phyloP scores from a whole-genome alignment of 208 protist genomes.

The Acanthamoeba healyi region DNA sequence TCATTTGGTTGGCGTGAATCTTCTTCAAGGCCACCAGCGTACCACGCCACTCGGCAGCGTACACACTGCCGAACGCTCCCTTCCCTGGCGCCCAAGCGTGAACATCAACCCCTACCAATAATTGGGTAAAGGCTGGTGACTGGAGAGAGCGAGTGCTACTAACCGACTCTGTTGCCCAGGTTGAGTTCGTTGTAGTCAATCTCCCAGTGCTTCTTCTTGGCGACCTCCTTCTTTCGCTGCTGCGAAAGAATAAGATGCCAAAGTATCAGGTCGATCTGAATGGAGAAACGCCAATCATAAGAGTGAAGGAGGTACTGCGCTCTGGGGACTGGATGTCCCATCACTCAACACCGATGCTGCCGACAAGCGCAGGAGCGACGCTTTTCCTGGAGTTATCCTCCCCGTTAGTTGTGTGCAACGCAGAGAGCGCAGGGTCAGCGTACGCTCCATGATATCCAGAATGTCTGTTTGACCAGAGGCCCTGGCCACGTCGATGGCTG shows the following conservation, averaged over 20 bases:
- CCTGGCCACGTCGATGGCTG: neutral
- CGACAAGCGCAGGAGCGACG: neutral
- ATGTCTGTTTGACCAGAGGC: neutral
- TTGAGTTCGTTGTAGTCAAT: constrained; percentile 39
- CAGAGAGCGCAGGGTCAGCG: neutral
- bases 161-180: neutral
- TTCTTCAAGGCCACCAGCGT: constrained; percentile 20
- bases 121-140: too few relatives aligned
- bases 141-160: too few relatives aligned
- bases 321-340: too few relatives aligned
- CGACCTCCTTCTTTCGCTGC: neutral
- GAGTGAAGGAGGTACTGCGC: too few relatives aligned
- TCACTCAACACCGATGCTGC: too few relatives aligned
- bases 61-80: neutral
- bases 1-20: neutral
- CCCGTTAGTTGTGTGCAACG: neutral
- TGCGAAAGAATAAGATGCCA: too few relatives aligned
- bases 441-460: neutral
- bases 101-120: too few relatives aligned
- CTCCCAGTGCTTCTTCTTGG: constrained; percentile 50
- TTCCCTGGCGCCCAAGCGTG: too few relatives aligned
- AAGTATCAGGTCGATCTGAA: too few relatives aligned
- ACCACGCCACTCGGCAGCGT: constrained; percentile 13
- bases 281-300: too few relatives aligned
- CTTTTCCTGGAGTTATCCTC: too few relatives aligned